A percentile compares a stretch with the other conserved stretches of the same genome.
phyloP scores from a whole-genome alignment of 331 rosid genomes.

The Malus hybrid region DNA sequence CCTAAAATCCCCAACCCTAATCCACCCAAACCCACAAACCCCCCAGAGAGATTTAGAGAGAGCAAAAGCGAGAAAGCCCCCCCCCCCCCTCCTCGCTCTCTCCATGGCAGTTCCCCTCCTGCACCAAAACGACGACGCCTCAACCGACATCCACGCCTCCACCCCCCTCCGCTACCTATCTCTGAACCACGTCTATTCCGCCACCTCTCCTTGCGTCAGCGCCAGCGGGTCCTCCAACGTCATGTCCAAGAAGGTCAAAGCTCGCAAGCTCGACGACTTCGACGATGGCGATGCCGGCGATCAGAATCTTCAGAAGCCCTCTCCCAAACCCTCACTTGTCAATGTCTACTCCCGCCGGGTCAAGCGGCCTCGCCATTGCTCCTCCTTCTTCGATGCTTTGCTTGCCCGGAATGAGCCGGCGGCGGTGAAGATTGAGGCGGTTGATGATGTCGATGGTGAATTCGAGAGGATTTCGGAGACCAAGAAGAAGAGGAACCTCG shows the following conservation, averaged over 20 bases:
- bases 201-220: conserved; percentile 68
- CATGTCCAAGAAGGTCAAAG: conserved; percentile 88
- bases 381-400: conserved; percentile 30
- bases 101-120: conserved; percentile 43
- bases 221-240: conserved; percentile 81
- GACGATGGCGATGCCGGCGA: not conserved
- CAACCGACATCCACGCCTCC: not conserved
- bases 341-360: conserved; percentile 66
- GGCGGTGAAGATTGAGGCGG: conserved; percentile 12
- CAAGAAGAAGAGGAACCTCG: conserved; percentile 38
- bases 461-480: conserved; percentile 18
- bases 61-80: conserved; percentile 19
- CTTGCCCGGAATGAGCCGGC: conserved; percentile 12
- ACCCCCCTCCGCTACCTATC: conserved; percentile 71
- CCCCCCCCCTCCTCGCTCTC: conserved; percentile 12
- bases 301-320: not conserved
- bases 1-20: not conserved
- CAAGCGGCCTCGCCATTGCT: conserved; percentile 35
- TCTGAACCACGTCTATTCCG: conserved; percentile 82
- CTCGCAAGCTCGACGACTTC: conserved; percentile 49
- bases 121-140: conserved; percentile 26
- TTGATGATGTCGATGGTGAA: not conserved
- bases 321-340: conserved; percentile 34
- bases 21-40: not conserved
- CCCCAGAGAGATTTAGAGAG: not conserved